These are phyloP conservation scores for Penicillium nucicola DNA, from an alignment of 495 filamentous ascomycete species.

Conservation along the genomic window DNA sequence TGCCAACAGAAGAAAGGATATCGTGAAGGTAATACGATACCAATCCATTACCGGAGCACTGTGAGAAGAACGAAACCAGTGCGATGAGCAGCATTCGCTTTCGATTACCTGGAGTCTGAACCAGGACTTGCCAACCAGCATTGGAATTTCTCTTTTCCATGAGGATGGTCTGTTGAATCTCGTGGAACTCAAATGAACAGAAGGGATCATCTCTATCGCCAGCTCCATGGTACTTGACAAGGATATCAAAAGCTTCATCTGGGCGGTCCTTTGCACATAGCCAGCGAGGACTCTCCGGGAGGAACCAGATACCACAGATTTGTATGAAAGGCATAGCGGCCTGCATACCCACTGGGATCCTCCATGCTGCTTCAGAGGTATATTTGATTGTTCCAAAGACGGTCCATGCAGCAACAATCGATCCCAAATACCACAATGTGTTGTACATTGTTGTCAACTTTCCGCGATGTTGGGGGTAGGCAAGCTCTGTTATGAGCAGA, in stretches of 20 bases:
- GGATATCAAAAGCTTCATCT: constrained; percentile 14
- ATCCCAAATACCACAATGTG: constrained; percentile 59
- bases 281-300: constrained; percentile 50
- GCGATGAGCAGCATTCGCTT: constrained; percentile 56
- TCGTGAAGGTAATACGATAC: constrained; percentile 37
- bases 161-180: constrained; percentile 22
- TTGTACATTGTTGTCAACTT: constrained; percentile 61
- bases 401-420: constrained; percentile 36
- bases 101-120: constrained; percentile 51
- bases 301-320: constrained; percentile 19
- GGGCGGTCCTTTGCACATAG: constrained; percentile 33
- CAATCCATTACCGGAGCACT: constrained; percentile 38
- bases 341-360: constrained; percentile 25
- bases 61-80: constrained; percentile 52
- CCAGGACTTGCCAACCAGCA: constrained; percentile 53
- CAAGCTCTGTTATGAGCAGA: constrained; percentile 59
- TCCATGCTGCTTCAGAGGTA: constrained; percentile 22
- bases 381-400: constrained; percentile 23
- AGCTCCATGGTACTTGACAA: constrained; percentile 30
- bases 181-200: constrained; percentile 15
- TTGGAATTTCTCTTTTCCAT: constrained; percentile 37
- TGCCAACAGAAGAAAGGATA: constrained; percentile 31
- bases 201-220: constrained; percentile 15
- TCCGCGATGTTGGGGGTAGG: constrained; percentile 59
- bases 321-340: constrained; percentile 19